Evolutionary conservation across 148 eudicot genomes (phyloP), one percentile per base, ranked within the genome.

Genomic region (Agrostemma githago): DNA sequence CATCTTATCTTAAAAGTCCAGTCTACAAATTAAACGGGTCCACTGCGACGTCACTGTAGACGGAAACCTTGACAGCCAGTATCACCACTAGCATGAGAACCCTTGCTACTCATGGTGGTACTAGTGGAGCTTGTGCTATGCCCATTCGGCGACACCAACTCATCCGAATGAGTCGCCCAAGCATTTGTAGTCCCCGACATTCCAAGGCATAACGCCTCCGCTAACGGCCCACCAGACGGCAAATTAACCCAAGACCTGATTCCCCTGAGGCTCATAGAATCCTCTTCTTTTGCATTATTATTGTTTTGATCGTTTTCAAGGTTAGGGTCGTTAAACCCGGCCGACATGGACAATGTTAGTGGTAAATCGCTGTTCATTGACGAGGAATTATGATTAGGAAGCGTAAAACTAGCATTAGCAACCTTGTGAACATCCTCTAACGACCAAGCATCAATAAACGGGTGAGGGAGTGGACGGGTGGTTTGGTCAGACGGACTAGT

Each of bases 401-500:
- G 15, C 15, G 56, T 51, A 51, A 51, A 15, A 51, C 14, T 51
- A 51, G 56, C 3, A 51, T 51, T 51, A 51, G 16, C 56, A 51
- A 51, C 56, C 54, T 78, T 76, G 56, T 78, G 72, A 16, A 34
- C 48, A 48, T 80, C 84, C 7, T 69, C 80, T 5, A 81, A 67
- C 21, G 91, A 83, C 97, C 93, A 91, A 17, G 90, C 92, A 77
- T 91, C 97, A 43, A 91, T 90, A 84, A 91, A 91, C 63, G 83
- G 86, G 83, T 89, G 83, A 6, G 91, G 71, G 14, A 73, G 78
- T 15, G 78, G 70, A 58, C 82, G 72, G 17, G 59, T 51, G 5
- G 60, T 34, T 12, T 11, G 42, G 43, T 34, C 72, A 41, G 70
- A 66, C 2, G 53, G 48, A 68, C 57, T 46, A 12, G 56, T 51